These are phyloP conservation scores for Aspergillus brunneoviolaceus DNA, from an alignment of 2,329 filamentous ascomycete species.

Conservation along the genomic window DNA sequence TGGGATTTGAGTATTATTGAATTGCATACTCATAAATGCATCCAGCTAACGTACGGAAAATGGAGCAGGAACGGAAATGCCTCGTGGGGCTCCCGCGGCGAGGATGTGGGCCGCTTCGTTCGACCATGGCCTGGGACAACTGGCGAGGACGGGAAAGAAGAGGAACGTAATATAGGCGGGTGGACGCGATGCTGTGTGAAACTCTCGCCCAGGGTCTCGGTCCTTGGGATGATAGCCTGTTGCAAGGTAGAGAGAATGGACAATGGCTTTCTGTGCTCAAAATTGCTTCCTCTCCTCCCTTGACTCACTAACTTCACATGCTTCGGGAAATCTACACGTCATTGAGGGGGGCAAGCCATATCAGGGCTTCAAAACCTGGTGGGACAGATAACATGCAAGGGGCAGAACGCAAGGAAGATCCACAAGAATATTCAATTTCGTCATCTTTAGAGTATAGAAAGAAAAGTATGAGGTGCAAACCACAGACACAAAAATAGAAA, in stretches of 20 bases:
- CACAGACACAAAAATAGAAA: slow-evolving; percentile 20
- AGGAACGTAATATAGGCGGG: neutral
- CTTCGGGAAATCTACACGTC: neutral
- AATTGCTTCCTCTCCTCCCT: neutral
- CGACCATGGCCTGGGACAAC: neutral
- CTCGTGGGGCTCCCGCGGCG: slow-evolving; percentile 9
- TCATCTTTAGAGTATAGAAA: slow-evolving; percentile 18
- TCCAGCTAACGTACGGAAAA: no score
- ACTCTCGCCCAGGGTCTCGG: neutral
- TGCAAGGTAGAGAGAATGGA: no score
- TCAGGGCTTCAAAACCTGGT: neutral
- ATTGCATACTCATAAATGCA: no score
- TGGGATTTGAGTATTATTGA: no score
- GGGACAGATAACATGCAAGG: neutral
- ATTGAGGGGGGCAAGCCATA: neutral
- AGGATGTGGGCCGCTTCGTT: neutral
- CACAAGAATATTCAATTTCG: slow-evolving; percentile 18
- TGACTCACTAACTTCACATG: neutral
- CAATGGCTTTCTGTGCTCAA: neutral
- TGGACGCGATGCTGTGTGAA: neutral
- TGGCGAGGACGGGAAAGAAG: neutral
- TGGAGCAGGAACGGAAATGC: neutral
- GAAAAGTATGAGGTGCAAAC: slow-evolving; percentile 21
- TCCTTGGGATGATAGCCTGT: neutral
- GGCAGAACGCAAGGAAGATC: neutral